These are phyloP conservation scores for Cyclospora cayetanensis DNA, from an alignment of 169 alveolate genomes.

Conservation along the genomic window DNA sequence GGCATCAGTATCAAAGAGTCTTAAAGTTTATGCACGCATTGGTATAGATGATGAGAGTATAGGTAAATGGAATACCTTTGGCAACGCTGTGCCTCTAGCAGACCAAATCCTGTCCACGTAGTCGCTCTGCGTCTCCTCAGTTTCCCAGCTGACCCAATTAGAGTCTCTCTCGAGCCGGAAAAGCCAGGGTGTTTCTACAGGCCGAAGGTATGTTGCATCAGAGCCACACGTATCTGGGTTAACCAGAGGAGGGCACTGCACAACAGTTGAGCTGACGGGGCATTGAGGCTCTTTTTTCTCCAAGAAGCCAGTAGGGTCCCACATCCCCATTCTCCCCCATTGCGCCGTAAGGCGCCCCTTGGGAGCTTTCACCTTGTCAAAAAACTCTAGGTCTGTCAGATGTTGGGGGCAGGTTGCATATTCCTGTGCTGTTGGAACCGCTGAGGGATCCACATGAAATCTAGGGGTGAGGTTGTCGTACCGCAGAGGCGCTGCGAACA, in stretches of 20 bases:
- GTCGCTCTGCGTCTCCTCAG: conserved; percentile 9
- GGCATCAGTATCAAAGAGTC: too few species aligned
- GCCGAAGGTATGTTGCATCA: conserved; percentile 43
- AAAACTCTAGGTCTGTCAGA: conserved; percentile 9
- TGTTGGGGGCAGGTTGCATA: neutral
- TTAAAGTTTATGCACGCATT: too few species aligned
- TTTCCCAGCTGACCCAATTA: conserved; percentile 15
- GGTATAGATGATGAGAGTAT: too few species aligned
- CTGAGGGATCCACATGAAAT: conserved; percentile 39
- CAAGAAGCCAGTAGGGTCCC: neutral
- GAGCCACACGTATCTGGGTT: conserved; percentile 38
- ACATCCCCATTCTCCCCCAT: conserved; percentile 12
- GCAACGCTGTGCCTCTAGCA: conserved; percentile 37
- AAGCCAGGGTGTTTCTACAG: conserved; percentile 43
- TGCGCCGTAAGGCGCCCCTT: conserved; percentile 44
- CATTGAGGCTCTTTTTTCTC: conserved; percentile 10
- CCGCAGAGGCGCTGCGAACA: conserved; percentile 42
- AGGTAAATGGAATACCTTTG: too few species aligned
- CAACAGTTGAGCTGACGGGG: conserved; percentile 25
- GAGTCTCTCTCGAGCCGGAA: conserved; percentile 47
- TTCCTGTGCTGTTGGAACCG: neutral
- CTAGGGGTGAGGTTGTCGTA: conserved; percentile 29
- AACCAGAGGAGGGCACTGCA: conserved; percentile 28
- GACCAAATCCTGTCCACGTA: conserved; percentile 46
- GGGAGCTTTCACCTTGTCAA: conserved; percentile 24